These are phyloP conservation scores for Chlamydomonas reinhardtii DNA, from an alignment of 163 green algal genomes.

Conservation along the genomic window DNA sequence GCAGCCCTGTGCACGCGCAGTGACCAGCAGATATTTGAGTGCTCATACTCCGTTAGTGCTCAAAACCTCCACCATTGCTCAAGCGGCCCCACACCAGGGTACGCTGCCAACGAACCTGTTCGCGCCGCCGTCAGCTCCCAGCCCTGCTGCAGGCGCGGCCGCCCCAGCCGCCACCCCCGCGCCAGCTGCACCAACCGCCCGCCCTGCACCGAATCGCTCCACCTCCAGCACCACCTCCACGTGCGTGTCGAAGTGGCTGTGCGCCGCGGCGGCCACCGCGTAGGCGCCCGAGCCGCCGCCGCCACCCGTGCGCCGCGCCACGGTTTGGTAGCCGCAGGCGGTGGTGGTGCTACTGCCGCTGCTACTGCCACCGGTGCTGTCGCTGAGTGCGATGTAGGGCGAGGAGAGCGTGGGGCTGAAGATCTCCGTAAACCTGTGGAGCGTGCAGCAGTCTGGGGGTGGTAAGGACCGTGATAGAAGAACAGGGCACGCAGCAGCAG, in stretches of 20 bases:
- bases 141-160: neutral
- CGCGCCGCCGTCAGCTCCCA: neutral
- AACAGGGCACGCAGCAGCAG: too few species aligned
- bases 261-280: slow-evolving; percentile 5
- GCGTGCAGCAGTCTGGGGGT: neutral
- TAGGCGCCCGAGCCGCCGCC: neutral
- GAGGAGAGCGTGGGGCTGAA: slow-evolving; percentile 32
- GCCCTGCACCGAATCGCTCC: neutral
- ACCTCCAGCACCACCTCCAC: slow-evolving; percentile 29
- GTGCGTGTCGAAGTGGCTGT: slow-evolving; percentile 19
- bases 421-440: slow-evolving; percentile 23
- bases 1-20: neutral
- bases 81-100: neutral
- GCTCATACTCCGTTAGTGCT: too few species aligned
- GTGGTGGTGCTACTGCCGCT: too few species aligned
- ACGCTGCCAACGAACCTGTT: neutral
- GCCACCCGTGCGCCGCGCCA: neutral
- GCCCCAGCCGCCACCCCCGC: neutral
- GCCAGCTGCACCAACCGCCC: too few species aligned
- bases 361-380: too few species aligned
- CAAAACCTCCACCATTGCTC: too few species aligned
- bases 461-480: too few species aligned
- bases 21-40: neutral
- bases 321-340: neutral
- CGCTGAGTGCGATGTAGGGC: neutral